These are phyloP conservation scores for Zygotorulaspora danielsina DNA, from an alignment of 805 yeast genomes.

Conservation along the genomic window DNA sequence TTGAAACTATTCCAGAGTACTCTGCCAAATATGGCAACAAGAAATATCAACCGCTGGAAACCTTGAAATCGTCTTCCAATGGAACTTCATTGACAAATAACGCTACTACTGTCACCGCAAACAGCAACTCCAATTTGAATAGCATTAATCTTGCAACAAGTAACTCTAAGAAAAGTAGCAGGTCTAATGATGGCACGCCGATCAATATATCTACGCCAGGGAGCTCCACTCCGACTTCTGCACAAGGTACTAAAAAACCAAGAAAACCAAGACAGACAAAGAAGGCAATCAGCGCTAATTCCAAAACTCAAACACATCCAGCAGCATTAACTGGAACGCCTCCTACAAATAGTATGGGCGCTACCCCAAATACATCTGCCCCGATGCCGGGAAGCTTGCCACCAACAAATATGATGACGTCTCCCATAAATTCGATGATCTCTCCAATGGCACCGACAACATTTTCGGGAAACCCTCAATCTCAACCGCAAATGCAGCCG, in stretches of 20 bases:
- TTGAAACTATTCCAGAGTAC: constrained; percentile 27
- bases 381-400: constrained; percentile 21
- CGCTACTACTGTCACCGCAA: constrained; percentile 4
- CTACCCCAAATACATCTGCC: constrained; percentile 14
- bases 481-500: constrained; percentile 6
- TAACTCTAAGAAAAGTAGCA: constrained; percentile 9
- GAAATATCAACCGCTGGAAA: constrained; percentile 27
- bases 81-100: constrained; percentile 5
- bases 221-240: constrained; percentile 9
- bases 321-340: constrained; percentile 9
- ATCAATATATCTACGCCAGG: constrained; percentile 18
- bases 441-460: constrained; percentile 17
- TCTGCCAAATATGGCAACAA: constrained; percentile 18
- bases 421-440: constrained; percentile 23
- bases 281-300: constrained; percentile 9
- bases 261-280: constrained; percentile 29
- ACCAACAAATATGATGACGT: constrained; percentile 22
- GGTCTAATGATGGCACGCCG: constrained; percentile 21
- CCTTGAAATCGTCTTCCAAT: constrained; percentile 12
- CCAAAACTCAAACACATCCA: constrained; percentile 5
- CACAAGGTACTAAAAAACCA: constrained; percentile 25
- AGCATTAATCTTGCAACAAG: constrained; percentile 2
- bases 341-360: constrained; percentile 7
- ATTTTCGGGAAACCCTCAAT: constrained; percentile 6
- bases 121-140: not conserved